phyloP scores from a whole-genome alignment of 2,329 filamentous ascomycete genomes.

The Pseudogymnoascus sp. region DNA sequence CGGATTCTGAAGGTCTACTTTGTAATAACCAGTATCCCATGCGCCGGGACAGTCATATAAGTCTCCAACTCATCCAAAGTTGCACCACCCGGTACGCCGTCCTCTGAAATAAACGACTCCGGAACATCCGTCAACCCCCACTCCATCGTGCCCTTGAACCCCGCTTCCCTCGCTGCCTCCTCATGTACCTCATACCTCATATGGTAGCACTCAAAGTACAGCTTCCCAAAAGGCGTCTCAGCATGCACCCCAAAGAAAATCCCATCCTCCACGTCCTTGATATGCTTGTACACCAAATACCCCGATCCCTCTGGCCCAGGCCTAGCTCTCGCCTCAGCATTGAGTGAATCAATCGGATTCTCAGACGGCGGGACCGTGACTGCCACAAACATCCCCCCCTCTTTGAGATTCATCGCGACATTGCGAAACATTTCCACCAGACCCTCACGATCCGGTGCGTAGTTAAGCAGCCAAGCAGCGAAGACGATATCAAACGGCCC shows the following conservation, averaged over 20 bases:
- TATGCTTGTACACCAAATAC: conserved; percentile 12
- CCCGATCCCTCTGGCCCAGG: conserved; percentile 15
- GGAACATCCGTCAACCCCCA: conserved; percentile 23
- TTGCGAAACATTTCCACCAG: conserved; percentile 30
- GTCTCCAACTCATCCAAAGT: conserved; percentile 21
- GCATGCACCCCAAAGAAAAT: conserved; percentile 15
- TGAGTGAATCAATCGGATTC: conserved; percentile 17
- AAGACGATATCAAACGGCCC: conserved; percentile 31
- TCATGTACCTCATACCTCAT: conserved; percentile 25
- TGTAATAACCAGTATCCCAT: conserved; percentile 21
- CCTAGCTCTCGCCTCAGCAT: conserved; percentile 15
- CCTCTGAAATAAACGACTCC: conserved; percentile 15
- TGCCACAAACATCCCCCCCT: conserved; percentile 28
- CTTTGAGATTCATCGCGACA: conserved; percentile 28
- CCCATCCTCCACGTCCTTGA: conserved; percentile 20
- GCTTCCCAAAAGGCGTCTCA: conserved; percentile 16
- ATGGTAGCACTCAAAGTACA: conserved; percentile 24
- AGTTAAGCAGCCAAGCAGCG: conserved; percentile 33
- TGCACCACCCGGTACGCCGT: conserved; percentile 18
- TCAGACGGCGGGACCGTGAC: conserved; percentile 23
- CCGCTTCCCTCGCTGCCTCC: conserved; percentile 23
- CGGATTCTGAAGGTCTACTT: conserved; percentile 12
- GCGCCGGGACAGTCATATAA: conserved; percentile 19
- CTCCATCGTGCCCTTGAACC: conserved; percentile 20
- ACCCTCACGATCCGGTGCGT: conserved; percentile 23